These are phyloP conservation scores for Umbilicus rupestris DNA, from an alignment of 164 flowering plant species.

Conservation along the genomic window DNA sequence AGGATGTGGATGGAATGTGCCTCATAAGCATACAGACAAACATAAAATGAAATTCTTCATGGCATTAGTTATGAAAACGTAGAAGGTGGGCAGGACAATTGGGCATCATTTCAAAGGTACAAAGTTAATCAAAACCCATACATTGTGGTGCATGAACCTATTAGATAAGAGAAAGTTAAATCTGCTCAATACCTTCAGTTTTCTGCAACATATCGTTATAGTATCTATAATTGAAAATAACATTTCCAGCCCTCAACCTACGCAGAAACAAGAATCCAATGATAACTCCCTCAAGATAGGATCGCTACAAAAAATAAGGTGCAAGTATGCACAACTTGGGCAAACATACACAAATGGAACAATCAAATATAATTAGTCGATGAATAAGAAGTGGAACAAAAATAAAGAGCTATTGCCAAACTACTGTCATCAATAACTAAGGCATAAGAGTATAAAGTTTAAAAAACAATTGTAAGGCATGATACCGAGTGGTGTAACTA, in stretches of 20 bases:
- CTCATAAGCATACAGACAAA: neutral
- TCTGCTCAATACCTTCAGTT: constrained; percentile 61
- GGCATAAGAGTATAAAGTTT: too few relatives aligned
- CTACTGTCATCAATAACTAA: too few relatives aligned
- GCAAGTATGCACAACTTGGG: too few relatives aligned
- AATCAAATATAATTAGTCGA: too few relatives aligned
- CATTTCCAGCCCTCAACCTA: constrained; percentile 88
- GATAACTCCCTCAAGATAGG: neutral
- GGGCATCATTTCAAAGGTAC: neutral
- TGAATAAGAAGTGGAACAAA: too few relatives aligned
- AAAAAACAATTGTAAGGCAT: too few relatives aligned
- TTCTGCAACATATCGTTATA: constrained; percentile 63
- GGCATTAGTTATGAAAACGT: neutral
- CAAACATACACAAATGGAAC: too few relatives aligned
- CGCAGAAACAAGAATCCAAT: constrained; percentile 5
- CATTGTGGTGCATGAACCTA: neutral
- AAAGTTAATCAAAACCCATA: neutral
- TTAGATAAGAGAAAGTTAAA: neutral
- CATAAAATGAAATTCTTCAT: neutral
- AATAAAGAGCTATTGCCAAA: too few relatives aligned
- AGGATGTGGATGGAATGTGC: too few relatives aligned
- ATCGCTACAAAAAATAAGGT: neutral
- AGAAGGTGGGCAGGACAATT: neutral
- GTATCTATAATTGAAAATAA: constrained; percentile 78
- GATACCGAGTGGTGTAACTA: too few relatives aligned